Conservation (phyloP, 2,329 filamentous ascomycete species). For the Trichoderma atroviride region DNA sequence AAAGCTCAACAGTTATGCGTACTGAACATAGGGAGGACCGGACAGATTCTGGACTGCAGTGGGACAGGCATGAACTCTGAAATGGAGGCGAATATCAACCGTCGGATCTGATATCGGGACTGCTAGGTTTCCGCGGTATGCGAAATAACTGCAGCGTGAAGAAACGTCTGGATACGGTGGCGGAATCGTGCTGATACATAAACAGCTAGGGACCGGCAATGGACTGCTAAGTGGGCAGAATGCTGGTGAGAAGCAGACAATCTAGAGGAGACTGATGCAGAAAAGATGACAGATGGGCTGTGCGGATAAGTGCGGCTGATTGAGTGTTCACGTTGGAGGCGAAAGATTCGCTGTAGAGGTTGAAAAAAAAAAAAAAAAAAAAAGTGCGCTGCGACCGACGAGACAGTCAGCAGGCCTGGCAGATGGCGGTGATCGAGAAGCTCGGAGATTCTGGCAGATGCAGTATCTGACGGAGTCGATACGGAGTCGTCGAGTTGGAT, state of each 20-base stretch:
- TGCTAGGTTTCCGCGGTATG: slow-evolving; percentile 93
- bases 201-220: slow-evolving; percentile 60
- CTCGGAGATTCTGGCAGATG: slow-evolving; percentile 27
- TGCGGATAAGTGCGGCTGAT: not conserved
- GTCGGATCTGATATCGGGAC: slow-evolving; percentile 85
- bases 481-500: slow-evolving; percentile 16
- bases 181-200: slow-evolving; percentile 97
- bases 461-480: slow-evolving; percentile 24
- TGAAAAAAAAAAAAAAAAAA: not conserved
- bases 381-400: slow-evolving; percentile 31
- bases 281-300: not conserved
- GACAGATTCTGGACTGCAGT: slow-evolving; percentile 51
- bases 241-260: slow-evolving; percentile 10
- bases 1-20: slow-evolving; percentile 54
- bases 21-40: slow-evolving; percentile 59
- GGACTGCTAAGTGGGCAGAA: slow-evolving; percentile 38
- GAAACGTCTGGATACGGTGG: slow-evolving; percentile 92
- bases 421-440: slow-evolving; percentile 8
- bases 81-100: slow-evolving; percentile 65
- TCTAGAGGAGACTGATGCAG: not conserved
- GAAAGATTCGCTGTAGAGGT: not conserved
- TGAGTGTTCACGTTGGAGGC: not conserved
- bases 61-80: slow-evolving; percentile 61
- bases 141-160: slow-evolving; percentile 97
- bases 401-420: slow-evolving; percentile 27